Percentiles rank a stretch among this genome's conserved stretches.
Conservation (phyloP, 2,329 filamentous ascomycete species). For the Delphinella strobiligena region DNA sequence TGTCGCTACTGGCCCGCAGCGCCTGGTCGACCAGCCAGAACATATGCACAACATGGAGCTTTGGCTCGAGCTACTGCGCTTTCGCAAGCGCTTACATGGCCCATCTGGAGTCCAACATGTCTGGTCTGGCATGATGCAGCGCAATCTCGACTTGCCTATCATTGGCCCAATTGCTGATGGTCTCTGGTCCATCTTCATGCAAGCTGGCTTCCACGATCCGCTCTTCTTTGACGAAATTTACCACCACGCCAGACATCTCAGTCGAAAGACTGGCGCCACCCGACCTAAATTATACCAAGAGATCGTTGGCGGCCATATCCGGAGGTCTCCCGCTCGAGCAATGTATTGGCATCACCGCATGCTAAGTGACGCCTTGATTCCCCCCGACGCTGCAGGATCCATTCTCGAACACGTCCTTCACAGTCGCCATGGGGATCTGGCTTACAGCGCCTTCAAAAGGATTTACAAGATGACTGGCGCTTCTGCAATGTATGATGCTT, state of each 20-base stretch:
- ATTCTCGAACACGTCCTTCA: constrained; percentile 11
- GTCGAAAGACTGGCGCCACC: constrained; percentile 22
- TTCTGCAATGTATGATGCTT: constrained; percentile 29
- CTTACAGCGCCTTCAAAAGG: constrained; percentile 15
- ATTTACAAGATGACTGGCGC: constrained; percentile 28
- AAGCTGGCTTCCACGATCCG: constrained; percentile 21
- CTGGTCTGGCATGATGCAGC: constrained; percentile 28
- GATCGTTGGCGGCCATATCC: constrained; percentile 30
- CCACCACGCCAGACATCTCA: constrained; percentile 29
- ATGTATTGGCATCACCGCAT: constrained; percentile 19
- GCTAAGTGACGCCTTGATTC: constrained; percentile 25
- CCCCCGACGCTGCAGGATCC: constrained; percentile 10
- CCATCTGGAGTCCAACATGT: constrained; percentile 28
- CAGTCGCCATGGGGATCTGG: constrained; percentile 3
- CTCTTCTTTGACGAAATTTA: constrained; percentile 25
- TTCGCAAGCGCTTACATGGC: constrained; percentile 29
- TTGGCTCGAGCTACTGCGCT: constrained; percentile 31
- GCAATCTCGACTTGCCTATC: constrained; percentile 28
- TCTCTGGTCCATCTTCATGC: constrained; percentile 36
- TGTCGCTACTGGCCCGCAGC: no score
- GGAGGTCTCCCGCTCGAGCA: constrained; percentile 15
- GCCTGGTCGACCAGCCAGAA: constrained; percentile 21
- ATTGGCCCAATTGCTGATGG: constrained; percentile 25
- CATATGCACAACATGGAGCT: constrained; percentile 20
- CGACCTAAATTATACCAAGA: constrained; percentile 30